Evolutionary conservation across 805 yeast genomes (phyloP), one percentile per base, ranked within the genome.

Genomic region (Candida koratica): DNA sequence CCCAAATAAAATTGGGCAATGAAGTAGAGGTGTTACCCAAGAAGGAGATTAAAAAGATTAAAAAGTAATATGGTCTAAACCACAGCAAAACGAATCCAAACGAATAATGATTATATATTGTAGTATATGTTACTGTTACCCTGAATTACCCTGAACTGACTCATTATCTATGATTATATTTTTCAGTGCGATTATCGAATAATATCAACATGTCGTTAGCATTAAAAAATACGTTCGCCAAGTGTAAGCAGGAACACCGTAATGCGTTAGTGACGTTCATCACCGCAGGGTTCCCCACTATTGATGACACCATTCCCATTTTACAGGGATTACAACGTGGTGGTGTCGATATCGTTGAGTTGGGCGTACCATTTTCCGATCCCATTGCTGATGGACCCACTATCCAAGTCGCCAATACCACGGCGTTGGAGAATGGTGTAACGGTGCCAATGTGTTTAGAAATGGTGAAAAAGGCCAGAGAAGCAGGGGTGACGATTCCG

Each of bases 381-480:
- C 98, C 99, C 25, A 88, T 93, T 58, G 99, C 97, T 22, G 99
- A 93, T 60, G 99, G 99, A 32, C 95, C 97, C 25, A 86, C 95
- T 12, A 93, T 93, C 52, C 98, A 93, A 66, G 79, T 69, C 22
- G 87, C 97, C 25, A 89, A 89, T 64, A 76, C 75, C 14, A 68
- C 65, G n/a, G 93, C 98, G 13, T 71, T 93, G 45, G 71, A 75
- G 17, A 90, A 93, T 51, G 95, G 95, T 10, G 76, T 88, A 41
- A 81, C 87, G 19, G 79, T 87, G 44, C 56, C 66, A 6, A 69
- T 71, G 52, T 79, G 87, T 46, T 64, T 93, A 42, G 88, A 84
- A 11, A 56, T 86, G 29, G 85, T 93, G 17, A 61, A 67, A 40
- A 55, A 74, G 47, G 97, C 97, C 20, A 77, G 99, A 64, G 64